Evolutionary conservation across 208 protist species (phyloP), one percentile per base, ranked within the genome.

Genomic region (Trichomonas tenax): DNA sequence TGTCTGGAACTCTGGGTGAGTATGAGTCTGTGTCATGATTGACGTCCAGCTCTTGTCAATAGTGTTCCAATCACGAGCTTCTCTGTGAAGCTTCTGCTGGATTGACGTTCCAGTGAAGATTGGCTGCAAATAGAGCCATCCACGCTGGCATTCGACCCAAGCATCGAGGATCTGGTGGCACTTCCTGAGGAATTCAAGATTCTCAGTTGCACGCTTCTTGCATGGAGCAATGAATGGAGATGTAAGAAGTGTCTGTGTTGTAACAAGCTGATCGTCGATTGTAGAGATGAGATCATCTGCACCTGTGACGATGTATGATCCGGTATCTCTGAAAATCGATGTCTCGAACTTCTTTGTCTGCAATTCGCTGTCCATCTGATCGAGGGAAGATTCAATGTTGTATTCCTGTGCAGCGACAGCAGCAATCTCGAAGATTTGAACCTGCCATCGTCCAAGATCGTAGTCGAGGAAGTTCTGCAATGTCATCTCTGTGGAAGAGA

Each of bases 111-210:
- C 98, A 15, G 98, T 98, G 96, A 99, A 99, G 97, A 99, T 99
- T 97, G 99, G 99, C 97, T 99, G 98, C 23, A 99, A 97, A 97
- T 99, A 99, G 97, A 99, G 98, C 98, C 99, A 99, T 84, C 98
- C 98, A 46, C 98, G 98, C 97, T 99, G 99, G 81, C 96, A 86
- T 96, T 96, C 89, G 46, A 98, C 17, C 97, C 97, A 98, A n/a
- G 97, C 96, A 44, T 98, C 97, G n/a, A 98, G 41, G 26, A 97
- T 97, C 34, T 97, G 97, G 58, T 96, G 96, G 40, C 97, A 40
- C 9, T 97, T 90, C 63, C 36, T 49, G 11, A 98, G 96, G 48
- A 88, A 82, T 48, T 84, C 72, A 49, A 98, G 97, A 97, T 97
- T 98, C 38, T 96, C 86, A n/a, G 97, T 97, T 26, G 98, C 97